phyloP scores from a whole-genome alignment of 176 grass and related monocot species.

The Oryza punctata region DNA sequence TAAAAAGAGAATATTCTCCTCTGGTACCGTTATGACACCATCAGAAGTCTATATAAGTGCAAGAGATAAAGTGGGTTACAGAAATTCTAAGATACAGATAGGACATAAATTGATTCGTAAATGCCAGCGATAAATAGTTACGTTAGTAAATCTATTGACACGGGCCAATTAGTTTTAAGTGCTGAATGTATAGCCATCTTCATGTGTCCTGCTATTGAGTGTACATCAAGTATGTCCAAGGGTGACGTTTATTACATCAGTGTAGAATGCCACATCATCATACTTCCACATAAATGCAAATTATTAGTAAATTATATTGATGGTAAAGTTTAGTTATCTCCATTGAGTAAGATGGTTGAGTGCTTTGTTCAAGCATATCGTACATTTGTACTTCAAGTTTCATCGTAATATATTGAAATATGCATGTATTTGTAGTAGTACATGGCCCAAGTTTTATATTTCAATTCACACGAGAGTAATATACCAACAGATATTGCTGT shows the following conservation, averaged over 20 bases:
- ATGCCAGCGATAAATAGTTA: background rate
- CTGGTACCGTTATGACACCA: background rate
- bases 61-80: background rate
- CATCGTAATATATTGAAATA: background rate
- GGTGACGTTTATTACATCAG: background rate
- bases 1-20: background rate
- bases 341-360: background rate
- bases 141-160: background rate
- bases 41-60: background rate
- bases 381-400: background rate
- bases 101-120: constrained; percentile 7
- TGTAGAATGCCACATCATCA: background rate
- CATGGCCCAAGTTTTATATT: background rate
- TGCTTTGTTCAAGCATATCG: background rate
- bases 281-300: background rate
- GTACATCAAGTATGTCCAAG: background rate
- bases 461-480: constrained; percentile 1
- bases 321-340: background rate
- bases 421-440: background rate
- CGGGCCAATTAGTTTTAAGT: background rate
- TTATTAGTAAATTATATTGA: constrained; percentile 14
- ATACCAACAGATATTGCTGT: background rate
- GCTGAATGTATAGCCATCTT: background rate
- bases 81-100: background rate
- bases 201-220: background rate